A percentile compares a stretch with the other conserved stretches of the same genome.
Conservation (phyloP, 371 early-diverging fungal species). For the Mortierella sp. region DNA sequence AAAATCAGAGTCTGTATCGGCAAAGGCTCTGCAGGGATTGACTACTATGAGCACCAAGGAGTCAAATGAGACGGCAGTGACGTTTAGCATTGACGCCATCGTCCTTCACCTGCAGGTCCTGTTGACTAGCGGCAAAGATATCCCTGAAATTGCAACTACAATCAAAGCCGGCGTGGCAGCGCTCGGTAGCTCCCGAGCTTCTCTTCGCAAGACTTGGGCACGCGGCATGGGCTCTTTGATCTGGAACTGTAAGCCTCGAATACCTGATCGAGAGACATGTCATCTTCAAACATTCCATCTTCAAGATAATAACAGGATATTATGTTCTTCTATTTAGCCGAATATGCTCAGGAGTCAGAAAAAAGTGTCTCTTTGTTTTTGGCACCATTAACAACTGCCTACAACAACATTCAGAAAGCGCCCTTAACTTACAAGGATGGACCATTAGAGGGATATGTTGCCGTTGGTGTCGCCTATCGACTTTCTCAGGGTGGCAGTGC, state of each 20-base stretch:
- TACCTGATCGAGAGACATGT: neutral
- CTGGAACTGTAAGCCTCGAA: conserved; percentile 57
- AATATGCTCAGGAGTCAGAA: conserved; percentile 28
- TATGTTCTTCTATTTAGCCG: conserved; percentile 17
- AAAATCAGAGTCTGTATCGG: conserved; percentile 66
- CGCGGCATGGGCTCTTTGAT: conserved; percentile 62
- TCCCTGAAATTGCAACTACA: conserved; percentile 58
- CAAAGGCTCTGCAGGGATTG: conserved; percentile 71
- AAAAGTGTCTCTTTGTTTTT: conserved; percentile 60
- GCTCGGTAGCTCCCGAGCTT: conserved; percentile 67
- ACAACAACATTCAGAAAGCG: conserved; percentile 73
- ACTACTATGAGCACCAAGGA: conserved; percentile 82
- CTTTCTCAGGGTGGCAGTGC: conserved; percentile 42
- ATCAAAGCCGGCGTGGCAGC: conserved; percentile 68
- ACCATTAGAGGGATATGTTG: conserved; percentile 82
- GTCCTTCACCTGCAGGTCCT: conserved; percentile 71
- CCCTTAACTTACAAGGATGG: conserved; percentile 76
- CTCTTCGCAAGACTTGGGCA: conserved; percentile 71
- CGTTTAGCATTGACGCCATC: conserved; percentile 72
- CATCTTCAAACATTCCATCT: neutral
- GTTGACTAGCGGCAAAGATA: conserved; percentile 64
- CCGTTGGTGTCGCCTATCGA: conserved; percentile 59
- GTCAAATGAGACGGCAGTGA: conserved; percentile 78
- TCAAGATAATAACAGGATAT: neutral
- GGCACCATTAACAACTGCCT: conserved; percentile 65